These are phyloP conservation scores for Diaporthe batatas DNA, from an alignment of 2,329 filamentous ascomycete genomes.

Conservation along the genomic window DNA sequence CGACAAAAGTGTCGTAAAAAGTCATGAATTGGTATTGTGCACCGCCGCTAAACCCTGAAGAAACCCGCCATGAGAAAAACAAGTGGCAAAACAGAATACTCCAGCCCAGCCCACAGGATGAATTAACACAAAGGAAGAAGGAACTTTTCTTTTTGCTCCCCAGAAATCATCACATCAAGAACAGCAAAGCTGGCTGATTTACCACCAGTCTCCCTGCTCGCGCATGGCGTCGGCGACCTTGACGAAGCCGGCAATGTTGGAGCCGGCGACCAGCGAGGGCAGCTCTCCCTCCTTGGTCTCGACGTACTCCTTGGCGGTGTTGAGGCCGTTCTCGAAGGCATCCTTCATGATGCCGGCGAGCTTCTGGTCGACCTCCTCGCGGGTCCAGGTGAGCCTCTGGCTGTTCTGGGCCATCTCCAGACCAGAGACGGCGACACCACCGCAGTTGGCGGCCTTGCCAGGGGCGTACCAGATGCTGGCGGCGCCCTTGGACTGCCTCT, in stretches of 20 bases:
- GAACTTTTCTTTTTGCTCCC: slow-evolving; percentile 24
- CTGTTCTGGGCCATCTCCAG: slow-evolving; percentile 99
- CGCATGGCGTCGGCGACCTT: slow-evolving; percentile 97
- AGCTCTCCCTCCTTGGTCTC: slow-evolving; percentile 83
- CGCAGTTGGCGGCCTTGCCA: slow-evolving; percentile 96
- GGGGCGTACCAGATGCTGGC: slow-evolving; percentile 93
- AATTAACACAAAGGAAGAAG: slow-evolving; percentile 26
- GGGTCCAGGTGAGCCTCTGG: slow-evolving; percentile 82
- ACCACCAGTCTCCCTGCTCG: slow-evolving; percentile 96
- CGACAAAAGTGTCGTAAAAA: not conserved
- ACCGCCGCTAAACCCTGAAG: slow-evolving; percentile 31
- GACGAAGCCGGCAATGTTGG: slow-evolving; percentile 97
- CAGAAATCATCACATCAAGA: slow-evolving; percentile 2
- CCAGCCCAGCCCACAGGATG: slow-evolving; percentile 23
- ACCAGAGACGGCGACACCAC: slow-evolving; percentile 96
- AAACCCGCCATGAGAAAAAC: slow-evolving; percentile 19
- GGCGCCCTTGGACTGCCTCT: slow-evolving; percentile 77
- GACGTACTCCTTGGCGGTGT: slow-evolving; percentile 92
- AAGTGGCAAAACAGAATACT: slow-evolving; percentile 22
- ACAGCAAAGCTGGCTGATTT: slow-evolving; percentile 12
- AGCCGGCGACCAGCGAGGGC: slow-evolving; percentile 90
- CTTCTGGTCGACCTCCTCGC: slow-evolving; percentile 90
- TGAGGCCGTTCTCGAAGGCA: slow-evolving; percentile 89
- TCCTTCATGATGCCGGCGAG: slow-evolving; percentile 96
- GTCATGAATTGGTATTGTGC: slow-evolving; percentile 31